Base-by-base conservation (phyloP, 2,329 filamentous ascomycete genomes). In the Aschersonia sp. region DNA sequence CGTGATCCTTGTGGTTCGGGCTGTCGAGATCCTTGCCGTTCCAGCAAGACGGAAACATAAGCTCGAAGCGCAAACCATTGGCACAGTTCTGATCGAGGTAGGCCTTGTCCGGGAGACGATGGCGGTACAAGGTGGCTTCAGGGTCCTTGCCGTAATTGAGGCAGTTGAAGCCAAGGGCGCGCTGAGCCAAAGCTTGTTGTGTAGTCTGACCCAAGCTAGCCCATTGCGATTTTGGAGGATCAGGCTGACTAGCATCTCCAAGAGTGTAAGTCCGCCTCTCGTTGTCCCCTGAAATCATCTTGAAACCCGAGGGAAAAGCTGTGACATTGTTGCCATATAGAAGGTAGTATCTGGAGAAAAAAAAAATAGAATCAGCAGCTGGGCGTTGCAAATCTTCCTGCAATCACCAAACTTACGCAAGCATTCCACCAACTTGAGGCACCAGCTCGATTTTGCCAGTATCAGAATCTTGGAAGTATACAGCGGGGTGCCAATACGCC, bases 131-230 rank as follows among this genome's bases (percentile, higher is more conserved):
- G 11, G 88, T 84, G 1, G 75, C 73, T 63, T 95, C 88, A 2
- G 84, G 70, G 0, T 64, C 56, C 30, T 65, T 69, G 32, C 56
- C 58, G 61, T 95, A 95, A 76, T 97, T 82, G 51, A 98, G 68
- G 66, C 92, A 97, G 72, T 97, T 97, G 76, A 95, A 95, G 4
- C 92, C 90, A 31, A 95, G 57, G 8, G 89, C 87, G 51, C 89
- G 87, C 69, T 94, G 84, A 45, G 68, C 69, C 39, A 95, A 75
- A 46, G 81, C 76, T 12, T 66, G 63, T 68, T 94, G 88, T 44
- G 60, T 65, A 9, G 81, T 83, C 57, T 77, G 74, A 50, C 82
- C 76, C 5, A 79, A 67, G 2, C 65, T 59, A 30, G 65, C 65
- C 89, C 89, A 95, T 30, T 65, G 53, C 10, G 85, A 87, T 66